Evolutionary conservation across 2,329 filamentous ascomycete species (phyloP).

Genomic region (Furcasterigmium sp.): DNA sequence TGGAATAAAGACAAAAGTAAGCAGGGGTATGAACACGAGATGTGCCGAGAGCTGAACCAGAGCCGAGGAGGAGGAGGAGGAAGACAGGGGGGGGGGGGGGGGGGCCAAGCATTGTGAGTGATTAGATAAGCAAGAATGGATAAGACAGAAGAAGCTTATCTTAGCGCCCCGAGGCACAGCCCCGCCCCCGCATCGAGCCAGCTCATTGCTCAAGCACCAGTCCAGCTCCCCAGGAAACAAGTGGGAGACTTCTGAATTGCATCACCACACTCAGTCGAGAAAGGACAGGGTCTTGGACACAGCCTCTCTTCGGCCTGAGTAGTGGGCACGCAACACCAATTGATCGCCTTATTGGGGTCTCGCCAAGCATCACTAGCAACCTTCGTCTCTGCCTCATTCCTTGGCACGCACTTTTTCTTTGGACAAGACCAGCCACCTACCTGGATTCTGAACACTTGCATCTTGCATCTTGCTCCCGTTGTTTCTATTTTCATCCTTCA

Average conservation of each 20-base stretch:
- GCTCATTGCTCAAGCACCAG: neutral
- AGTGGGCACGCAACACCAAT: neutral
- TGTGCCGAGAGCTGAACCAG: no score
- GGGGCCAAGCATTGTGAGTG: no score
- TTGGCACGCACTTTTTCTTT: neutral
- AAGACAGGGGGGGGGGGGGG: no score
- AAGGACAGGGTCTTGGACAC: no score
- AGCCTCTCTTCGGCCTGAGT: neutral
- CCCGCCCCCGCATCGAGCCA: conserved; percentile 3
- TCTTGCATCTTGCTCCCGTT: neutral
- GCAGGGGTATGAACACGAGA: neutral
- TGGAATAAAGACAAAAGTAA: neutral
- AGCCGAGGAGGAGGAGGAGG: no score
- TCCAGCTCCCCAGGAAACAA: no score
- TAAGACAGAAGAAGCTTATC: neutral
- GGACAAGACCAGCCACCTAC: neutral
- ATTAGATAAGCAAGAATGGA: no score
- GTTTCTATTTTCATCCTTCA: conserved; percentile 1
- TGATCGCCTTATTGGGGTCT: neutral
- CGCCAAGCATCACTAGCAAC: neutral
- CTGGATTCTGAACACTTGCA: no score
- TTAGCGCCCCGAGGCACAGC: conserved; percentile 1
- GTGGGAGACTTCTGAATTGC: no score
- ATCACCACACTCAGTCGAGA: no score
- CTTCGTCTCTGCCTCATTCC: neutral